A percentile compares a stretch with the other conserved stretches of the same genome.
Conservation (phyloP, 768 basidiomycete species). For the Pleurotus giganteus region DNA sequence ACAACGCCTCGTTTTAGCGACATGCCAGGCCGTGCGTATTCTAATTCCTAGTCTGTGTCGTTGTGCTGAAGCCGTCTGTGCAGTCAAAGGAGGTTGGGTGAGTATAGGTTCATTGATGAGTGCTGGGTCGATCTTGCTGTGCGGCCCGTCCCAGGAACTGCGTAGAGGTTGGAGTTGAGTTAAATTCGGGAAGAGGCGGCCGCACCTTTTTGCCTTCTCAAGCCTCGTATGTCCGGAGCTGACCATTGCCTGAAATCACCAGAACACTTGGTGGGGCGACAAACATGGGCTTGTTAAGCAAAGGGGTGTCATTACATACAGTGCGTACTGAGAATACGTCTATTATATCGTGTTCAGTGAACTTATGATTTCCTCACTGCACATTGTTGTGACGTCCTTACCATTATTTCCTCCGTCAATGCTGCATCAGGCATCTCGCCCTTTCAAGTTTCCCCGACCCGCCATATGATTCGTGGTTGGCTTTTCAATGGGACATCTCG, state of each 20-base stretch:
- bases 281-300: conserved; percentile 58
- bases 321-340: too few species aligned
- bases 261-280: conserved; percentile 95
- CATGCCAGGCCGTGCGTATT: conserved; percentile 79
- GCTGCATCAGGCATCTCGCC: conserved; percentile 69
- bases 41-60: conserved; percentile 3
- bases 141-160: too few species aligned
- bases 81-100: conserved; percentile 77
- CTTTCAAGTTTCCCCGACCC: conserved; percentile 71
- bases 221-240: conserved; percentile 7
- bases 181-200: neutral
- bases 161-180: neutral
- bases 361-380: conserved; percentile 2
- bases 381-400: conserved; percentile 5
- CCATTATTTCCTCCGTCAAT: too few species aligned
- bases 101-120: conserved; percentile 30
- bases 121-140: neutral
- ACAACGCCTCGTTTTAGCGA: conserved; percentile 59
- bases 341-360: too few species aligned
- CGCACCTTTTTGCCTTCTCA: neutral
- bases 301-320: conserved; percentile 77
- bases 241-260: neutral
- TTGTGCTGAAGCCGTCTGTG: neutral
- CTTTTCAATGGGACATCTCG: conserved; percentile 87
- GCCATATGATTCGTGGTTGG: conserved; percentile 69